Base-by-base conservation (phyloP, 2,329 filamentous ascomycete species). In the Aspergillus sclerotialis region DNA sequence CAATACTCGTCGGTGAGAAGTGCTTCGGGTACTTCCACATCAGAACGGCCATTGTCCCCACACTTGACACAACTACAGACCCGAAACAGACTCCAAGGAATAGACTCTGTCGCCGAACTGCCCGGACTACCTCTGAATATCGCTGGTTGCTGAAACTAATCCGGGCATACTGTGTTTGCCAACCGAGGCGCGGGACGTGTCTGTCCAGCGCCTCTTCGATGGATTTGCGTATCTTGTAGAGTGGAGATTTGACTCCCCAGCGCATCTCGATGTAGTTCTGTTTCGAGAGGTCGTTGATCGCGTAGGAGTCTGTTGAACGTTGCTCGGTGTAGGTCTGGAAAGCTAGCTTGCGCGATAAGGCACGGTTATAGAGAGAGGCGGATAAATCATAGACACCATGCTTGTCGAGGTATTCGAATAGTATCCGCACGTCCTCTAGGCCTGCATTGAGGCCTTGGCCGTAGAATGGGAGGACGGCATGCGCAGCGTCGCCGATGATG, bases 381-480 rank as follows among this genome's bases (percentile, higher is more conserved):
- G 58, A 30, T 2, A 28, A 17, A 16, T 54, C 43, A 33, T 64
- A 66, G 8, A 64, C 60, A 2, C 70, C 65, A 45, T 88, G 70
- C 46, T 76, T 75, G 61, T 95, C 89, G 1, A 96, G 70, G 28
- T 83, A 72, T 1, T 80, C 77, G 61, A 94, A 98, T 1, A 98
- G 75, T 4, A 94, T 80, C 6, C 84, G 80, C 9, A 98, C 88
- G 51, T 95, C 90, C 65, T 98, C 92, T 27, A 98, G 76, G 1
- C 92, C 92, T 0, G 92, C 84, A 54, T 98, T 98, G 80, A 98
- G 93, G 24, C 92, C 92, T 60, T 98, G 92, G 0, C 92, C 92
- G 60, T 96, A 98, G 63, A 98, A 98, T 0, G 92, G 92, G 0
- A 98, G 88, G 81, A 98, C 95, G 37, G 93, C 92, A 58, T 98